Evolutionary conservation across 1,284 basidiomycete genomes (phyloP).

Genomic region (Cronartium ribicola): DNA sequence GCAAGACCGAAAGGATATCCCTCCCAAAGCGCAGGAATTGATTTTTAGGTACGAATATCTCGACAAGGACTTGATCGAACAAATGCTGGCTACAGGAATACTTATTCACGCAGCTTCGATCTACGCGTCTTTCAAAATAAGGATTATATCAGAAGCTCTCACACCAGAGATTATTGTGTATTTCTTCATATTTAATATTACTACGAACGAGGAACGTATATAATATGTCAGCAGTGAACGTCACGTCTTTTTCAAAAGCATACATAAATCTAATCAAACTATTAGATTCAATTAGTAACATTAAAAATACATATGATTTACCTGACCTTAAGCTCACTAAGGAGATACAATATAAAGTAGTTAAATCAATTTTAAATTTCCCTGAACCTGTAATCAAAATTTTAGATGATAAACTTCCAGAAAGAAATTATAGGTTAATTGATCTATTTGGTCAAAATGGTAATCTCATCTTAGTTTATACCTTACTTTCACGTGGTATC

Average conservation of each 20-base stretch:
- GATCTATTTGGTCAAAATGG: neutral
- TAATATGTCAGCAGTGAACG: too few relatives aligned
- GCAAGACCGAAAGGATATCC: too few relatives aligned
- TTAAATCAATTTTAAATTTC: neutral
- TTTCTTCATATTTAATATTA: too few relatives aligned
- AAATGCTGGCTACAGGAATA: too few relatives aligned
- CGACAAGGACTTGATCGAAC: too few relatives aligned
- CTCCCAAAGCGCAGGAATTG: too few relatives aligned
- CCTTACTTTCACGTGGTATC: neutral
- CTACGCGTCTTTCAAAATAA: too few relatives aligned
- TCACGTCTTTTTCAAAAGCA: neutral
- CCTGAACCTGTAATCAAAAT: neutral
- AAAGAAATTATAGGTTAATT: neutral
- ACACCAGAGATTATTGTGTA: too few relatives aligned
- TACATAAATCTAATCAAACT: neutral
- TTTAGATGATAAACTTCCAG: neutral
- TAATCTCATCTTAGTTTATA: neutral
- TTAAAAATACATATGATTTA: neutral
- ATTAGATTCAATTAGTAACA: neutral
- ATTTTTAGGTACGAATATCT: too few relatives aligned
- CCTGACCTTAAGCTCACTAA: neutral
- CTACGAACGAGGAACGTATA: too few relatives aligned
- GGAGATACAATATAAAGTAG: neutral
- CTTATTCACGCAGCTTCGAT: too few relatives aligned
- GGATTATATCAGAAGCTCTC: too few relatives aligned